Conservation (phyloP, 345 rosid species). For the Hibiscus mutabilis region DNA sequence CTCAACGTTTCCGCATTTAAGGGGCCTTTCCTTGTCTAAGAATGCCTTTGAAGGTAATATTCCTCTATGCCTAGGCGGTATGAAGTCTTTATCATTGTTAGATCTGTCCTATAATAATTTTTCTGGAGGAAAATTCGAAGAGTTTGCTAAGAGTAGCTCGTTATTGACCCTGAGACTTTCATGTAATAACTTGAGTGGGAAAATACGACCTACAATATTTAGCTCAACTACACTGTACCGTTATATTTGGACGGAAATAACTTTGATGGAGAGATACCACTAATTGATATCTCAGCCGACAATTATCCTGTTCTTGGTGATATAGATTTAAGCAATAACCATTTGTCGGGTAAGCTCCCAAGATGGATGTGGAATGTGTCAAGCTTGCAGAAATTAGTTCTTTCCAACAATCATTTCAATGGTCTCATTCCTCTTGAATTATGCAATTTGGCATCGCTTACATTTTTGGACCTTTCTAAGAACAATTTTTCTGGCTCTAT, state of each 20-base stretch:
- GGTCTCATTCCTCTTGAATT: too few species aligned
- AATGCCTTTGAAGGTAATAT: slow-evolving; percentile 19
- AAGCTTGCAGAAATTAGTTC: too few species aligned
- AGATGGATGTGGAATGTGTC: too few species aligned
- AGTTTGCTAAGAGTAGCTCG: background rate
- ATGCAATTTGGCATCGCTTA: too few species aligned
- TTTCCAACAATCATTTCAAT: too few species aligned
- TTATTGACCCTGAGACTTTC: background rate
- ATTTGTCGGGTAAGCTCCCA: too few species aligned
- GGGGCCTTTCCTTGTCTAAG: background rate
- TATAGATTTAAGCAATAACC: too few species aligned
- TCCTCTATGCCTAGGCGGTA: slow-evolving; percentile 16
- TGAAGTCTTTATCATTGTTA: background rate
- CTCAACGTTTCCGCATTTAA: slow-evolving; percentile 1
- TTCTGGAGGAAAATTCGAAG: slow-evolving; percentile 10
- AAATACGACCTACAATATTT: background rate
- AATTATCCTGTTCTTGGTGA: too few species aligned
- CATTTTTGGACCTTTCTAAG: too few species aligned
- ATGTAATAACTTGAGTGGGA: slow-evolving; percentile 21
- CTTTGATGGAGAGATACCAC: background rate
- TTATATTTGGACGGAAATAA: slow-evolving; percentile 13
- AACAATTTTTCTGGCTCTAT: too few species aligned
- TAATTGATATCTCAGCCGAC: background rate
- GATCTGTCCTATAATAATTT: slow-evolving; percentile 24
- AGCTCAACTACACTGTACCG: background rate